Percentiles rank a stretch among this genome's conserved stretches.
These are phyloP conservation scores for Pythium sukuiense DNA, from an alignment of 352 stramenopile genomes.

Conservation along the genomic window DNA sequence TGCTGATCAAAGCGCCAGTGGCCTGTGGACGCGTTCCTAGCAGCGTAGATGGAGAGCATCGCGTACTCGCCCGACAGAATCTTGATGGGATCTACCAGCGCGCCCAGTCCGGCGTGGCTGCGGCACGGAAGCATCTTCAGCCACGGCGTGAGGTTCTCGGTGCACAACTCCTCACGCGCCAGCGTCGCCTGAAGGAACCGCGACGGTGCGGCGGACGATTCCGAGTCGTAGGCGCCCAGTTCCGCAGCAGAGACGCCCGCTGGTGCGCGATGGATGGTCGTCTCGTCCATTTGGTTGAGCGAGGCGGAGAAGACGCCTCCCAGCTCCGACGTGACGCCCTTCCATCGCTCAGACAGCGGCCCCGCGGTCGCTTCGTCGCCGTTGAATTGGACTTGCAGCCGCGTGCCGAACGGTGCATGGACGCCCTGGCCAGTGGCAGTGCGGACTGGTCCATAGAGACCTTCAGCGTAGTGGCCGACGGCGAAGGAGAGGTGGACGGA, in stretches of 20 bases:
- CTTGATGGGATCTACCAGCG: constrained; percentile 73
- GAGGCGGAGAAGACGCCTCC: constrained; percentile 83
- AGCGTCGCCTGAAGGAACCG: constrained; percentile 67
- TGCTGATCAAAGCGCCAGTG: constrained; percentile 53
- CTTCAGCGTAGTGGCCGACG: constrained; percentile 56
- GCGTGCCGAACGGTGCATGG: constrained; percentile 62
- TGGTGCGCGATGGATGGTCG: constrained; percentile 33
- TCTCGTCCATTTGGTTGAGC: constrained; percentile 75
- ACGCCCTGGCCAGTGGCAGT: constrained; percentile 13
- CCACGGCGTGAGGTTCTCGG: constrained; percentile 88
- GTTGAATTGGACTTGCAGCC: constrained; percentile 53
- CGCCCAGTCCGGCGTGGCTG: constrained; percentile 53
- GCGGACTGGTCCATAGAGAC: constrained; percentile 38
- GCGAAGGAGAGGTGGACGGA: constrained; percentile 70
- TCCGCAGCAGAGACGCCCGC: constrained; percentile 15
- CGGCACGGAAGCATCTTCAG: constrained; percentile 88
- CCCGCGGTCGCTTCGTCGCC: constrained; percentile 19
- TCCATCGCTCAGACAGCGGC: constrained; percentile 41
- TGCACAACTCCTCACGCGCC: constrained; percentile 82
- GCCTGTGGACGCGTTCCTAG: constrained; percentile 15
- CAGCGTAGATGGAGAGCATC: constrained; percentile 54
- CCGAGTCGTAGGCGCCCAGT: constrained; percentile 21
- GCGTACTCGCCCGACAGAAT: constrained; percentile 73
- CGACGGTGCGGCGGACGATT: constrained; percentile 20
- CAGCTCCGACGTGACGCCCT: constrained; percentile 70